phyloP scores from a whole-genome alignment of 2,329 filamentous ascomycete genomes.

The Aspergillus melleus region DNA sequence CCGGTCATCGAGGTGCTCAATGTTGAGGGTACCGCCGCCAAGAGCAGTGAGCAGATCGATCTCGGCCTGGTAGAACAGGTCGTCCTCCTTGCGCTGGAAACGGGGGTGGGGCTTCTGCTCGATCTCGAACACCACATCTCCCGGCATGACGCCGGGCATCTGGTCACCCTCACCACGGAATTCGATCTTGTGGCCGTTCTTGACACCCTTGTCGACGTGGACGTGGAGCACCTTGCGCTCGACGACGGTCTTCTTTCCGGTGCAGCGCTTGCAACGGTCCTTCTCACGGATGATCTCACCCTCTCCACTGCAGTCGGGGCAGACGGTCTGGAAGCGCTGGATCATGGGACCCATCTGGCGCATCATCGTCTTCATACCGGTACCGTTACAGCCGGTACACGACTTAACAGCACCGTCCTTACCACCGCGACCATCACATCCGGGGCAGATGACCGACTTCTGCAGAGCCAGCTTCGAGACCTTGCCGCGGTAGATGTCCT shows the following conservation, averaged over 20 bases:
- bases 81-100: conserved; percentile 95
- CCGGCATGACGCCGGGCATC: conserved; percentile 85
- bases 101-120: conserved; percentile 97
- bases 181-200: conserved; percentile 92
- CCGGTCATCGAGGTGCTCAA: conserved; percentile 96
- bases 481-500: conserved; percentile 98
- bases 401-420: conserved; percentile 98
- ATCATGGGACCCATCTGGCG: conserved; percentile 99
- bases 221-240: conserved; percentile 98
- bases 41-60: conserved; percentile 95
- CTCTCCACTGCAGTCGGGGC: conserved; percentile 96
- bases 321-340: conserved; percentile 98
- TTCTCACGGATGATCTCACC: conserved; percentile 96
- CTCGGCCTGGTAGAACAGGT: conserved; percentile 91
- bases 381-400: conserved; percentile 85
- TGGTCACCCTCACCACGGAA: conserved; percentile 98
- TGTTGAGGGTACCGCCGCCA: conserved; percentile 83
- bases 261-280: conserved; percentile 95
- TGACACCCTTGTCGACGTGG: conserved; percentile 92
- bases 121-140: conserved; percentile 97
- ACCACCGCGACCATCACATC: conserved; percentile 89
- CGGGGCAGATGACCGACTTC: conserved; percentile 94
- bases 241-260: conserved; percentile 95
- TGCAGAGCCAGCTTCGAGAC: conserved; percentile 95
- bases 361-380: conserved; percentile 99